Evolutionary conservation across 768 basidiomycete genomes (phyloP).

Genomic region (Epithele typhae): DNA sequence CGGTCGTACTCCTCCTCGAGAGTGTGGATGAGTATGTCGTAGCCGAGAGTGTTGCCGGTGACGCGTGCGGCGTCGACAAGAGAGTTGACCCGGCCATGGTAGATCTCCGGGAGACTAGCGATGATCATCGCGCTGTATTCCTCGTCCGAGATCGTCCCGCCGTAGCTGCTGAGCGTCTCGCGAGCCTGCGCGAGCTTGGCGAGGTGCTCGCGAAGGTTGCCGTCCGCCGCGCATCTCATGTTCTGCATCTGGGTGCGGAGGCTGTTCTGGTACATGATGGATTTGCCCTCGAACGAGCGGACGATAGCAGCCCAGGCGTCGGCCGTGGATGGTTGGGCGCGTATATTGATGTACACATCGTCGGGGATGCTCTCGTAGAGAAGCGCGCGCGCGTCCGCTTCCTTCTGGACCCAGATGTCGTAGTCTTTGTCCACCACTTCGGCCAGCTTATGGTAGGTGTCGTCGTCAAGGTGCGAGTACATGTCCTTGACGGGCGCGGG

Average conservation of each 20-base stretch:
- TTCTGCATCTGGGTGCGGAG: not conserved
- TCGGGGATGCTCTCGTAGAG: slow-evolving; percentile 3
- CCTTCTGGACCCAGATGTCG: too few relatives aligned
- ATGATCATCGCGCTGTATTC: slow-evolving; percentile 1
- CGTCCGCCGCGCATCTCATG: not conserved
- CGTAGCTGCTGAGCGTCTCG: not conserved
- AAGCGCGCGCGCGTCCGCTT: too few relatives aligned
- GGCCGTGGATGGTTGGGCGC: not conserved
- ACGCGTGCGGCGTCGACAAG: not conserved
- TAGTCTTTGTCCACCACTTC: too few relatives aligned
- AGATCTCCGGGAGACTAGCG: not conserved
- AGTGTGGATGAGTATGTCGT: not conserved
- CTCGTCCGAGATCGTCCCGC: not conserved
- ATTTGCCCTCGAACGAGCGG: not conserved
- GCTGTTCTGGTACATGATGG: not conserved
- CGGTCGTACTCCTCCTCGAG: slow-evolving; percentile 2
- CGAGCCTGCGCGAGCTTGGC: not conserved
- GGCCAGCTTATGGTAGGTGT: too few relatives aligned
- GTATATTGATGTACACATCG: slow-evolving; percentile 1
- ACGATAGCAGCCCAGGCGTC: not conserved
- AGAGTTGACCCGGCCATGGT: not conserved
- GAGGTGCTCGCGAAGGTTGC: not conserved
- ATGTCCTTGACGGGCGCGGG: too few relatives aligned
- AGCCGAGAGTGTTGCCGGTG: not conserved
- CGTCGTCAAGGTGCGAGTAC: too few relatives aligned